Conservation (phyloP, 179 eudicot species). For the Camellia oleifera region DNA sequence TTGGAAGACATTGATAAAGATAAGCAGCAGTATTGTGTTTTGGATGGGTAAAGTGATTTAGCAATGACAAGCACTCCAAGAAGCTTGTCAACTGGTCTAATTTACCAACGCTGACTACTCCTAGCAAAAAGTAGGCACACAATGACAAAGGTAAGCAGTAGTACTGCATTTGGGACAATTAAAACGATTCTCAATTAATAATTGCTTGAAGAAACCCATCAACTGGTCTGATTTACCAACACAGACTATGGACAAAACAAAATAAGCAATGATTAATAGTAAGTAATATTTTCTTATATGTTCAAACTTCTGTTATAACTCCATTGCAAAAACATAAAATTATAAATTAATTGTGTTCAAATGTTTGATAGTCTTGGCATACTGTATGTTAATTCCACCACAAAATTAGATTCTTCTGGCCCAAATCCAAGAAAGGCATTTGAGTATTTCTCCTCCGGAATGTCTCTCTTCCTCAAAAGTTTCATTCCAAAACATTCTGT, state of each 20-base stretch:
- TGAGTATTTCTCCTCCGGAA: conserved; percentile 88
- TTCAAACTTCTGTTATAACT: neutral
- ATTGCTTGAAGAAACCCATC: neutral
- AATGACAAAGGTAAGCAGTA: neutral
- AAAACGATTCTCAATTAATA: too few species aligned
- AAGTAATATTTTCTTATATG: neutral
- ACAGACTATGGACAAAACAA: neutral
- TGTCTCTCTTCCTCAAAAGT: conserved; percentile 78
- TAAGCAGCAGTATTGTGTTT: neutral
- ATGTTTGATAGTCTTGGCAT: conserved; percentile 9
- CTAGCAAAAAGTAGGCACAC: neutral
- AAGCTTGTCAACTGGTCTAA: neutral
- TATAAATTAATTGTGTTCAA: neutral
- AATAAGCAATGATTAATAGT: neutral
- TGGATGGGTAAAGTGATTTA: neutral
- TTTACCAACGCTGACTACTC: too few species aligned
- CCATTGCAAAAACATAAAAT: neutral
- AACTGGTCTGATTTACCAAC: neutral
- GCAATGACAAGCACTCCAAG: neutral
- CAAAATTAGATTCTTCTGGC: conserved; percentile 79
- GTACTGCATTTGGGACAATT: neutral
- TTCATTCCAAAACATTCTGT: conserved; percentile 93
- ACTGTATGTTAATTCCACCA: conserved; percentile 89
- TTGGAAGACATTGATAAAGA: neutral
- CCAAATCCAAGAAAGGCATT: conserved; percentile 97